Percentiles rank a stretch among this genome's conserved stretches.
Conservation (phyloP, 257 asterid genomes). For the Jacaranda mimosifolia region DNA sequence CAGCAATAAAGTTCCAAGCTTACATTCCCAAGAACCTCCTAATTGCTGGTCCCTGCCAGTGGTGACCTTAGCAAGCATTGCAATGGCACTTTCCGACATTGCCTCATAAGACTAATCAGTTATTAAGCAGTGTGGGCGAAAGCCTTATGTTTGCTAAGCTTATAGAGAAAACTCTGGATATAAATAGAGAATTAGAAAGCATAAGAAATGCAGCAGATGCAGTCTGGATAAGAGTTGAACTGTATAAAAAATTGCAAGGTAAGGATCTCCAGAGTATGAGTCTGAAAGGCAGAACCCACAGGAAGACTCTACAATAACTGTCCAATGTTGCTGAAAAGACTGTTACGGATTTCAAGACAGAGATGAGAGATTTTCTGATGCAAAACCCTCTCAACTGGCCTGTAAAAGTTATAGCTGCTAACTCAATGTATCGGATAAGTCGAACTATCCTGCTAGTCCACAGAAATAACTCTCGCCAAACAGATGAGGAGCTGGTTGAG, state of each 20-base stretch:
- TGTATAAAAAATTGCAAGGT: conserved; percentile 1
- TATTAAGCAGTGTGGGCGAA: background rate
- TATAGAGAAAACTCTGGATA: background rate
- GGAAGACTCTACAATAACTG: conserved; percentile 8
- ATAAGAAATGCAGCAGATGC: conserved; percentile 15
- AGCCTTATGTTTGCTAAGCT: background rate
- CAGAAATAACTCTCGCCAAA: background rate
- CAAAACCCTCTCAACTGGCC: conserved; percentile 29
- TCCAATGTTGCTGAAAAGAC: background rate
- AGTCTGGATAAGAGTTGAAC: background rate
- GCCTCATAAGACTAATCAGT: background rate
- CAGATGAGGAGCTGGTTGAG: background rate
- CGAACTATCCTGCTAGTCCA: conserved; percentile 6
- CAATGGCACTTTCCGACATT: conserved; percentile 38
- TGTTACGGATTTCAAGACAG: conserved; percentile 3
- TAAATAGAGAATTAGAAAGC: background rate
- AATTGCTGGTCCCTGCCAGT: conserved; percentile 37
- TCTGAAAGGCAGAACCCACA: too few relatives aligned
- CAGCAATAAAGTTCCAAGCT: background rate
- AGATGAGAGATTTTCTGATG: background rate
- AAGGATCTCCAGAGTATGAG: background rate
- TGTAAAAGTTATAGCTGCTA: conserved; percentile 26
- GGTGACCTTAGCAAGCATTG: conserved; percentile 47
- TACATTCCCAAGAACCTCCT: conserved; percentile 30
- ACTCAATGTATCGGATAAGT: conserved; percentile 30